phyloP scores from a whole-genome alignment of 83 land plant species.

The Isoetes engelmannii region DNA sequence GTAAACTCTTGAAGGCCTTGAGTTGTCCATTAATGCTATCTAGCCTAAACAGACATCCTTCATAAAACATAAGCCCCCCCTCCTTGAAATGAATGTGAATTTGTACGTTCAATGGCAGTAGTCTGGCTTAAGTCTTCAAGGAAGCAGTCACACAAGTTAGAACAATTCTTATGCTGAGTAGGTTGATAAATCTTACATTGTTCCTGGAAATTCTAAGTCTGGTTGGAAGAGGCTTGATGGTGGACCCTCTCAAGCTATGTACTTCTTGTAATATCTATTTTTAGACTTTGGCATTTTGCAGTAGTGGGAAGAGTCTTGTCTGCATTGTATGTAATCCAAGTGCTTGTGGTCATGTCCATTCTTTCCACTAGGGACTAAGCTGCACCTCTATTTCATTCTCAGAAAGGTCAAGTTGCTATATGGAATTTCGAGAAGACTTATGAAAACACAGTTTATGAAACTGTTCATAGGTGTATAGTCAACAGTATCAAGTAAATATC shows the following conservation, averaged over 20 bases:
- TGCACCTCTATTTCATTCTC: not conserved
- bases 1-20: too few species aligned
- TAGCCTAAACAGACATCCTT: too few species aligned
- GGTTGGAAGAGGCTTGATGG: not conserved
- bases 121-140: too few species aligned
- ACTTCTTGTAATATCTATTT: not conserved
- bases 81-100: too few species aligned
- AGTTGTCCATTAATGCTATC: too few species aligned
- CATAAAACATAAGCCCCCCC: too few species aligned
- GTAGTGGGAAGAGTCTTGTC: not conserved
- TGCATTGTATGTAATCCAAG: not conserved
- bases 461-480: constrained; percentile 71
- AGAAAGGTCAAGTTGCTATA: constrained; percentile 96
- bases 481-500: constrained; percentile 67
- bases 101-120: too few species aligned
- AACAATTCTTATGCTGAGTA: not conserved
- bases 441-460: constrained; percentile 71
- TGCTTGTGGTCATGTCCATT: not conserved
- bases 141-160: too few species aligned
- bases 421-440: constrained; percentile 73
- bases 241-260: not conserved
- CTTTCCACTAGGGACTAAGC: too few species aligned
- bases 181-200: not conserved
- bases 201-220: not conserved
- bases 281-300: too few species aligned